These are phyloP conservation scores for Beta vulgaris DNA, from an alignment of 148 eudicot species.

Conservation along the genomic window DNA sequence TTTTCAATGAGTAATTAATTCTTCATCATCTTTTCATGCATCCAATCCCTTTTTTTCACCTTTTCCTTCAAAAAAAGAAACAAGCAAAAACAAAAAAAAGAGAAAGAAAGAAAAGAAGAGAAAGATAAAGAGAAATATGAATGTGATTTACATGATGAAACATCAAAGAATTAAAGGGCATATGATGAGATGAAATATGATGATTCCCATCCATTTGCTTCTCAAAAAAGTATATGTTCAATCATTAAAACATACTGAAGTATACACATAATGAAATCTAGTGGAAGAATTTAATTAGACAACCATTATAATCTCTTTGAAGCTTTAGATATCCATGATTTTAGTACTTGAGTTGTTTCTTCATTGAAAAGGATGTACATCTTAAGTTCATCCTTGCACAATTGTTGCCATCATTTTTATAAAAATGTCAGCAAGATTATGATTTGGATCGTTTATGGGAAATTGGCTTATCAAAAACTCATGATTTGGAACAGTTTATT, in stretches of 20 bases:
- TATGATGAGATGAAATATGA: background rate
- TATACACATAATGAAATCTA: background rate
- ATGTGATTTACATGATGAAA: slow-evolving; percentile 20
- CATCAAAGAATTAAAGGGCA: slow-evolving; percentile 16
- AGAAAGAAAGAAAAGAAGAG: background rate
- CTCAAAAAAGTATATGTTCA: slow-evolving; percentile 20
- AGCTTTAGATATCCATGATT: background rate
- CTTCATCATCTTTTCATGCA: too few species aligned
- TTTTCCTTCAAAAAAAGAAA: background rate
- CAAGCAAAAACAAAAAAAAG: background rate
- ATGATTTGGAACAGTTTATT: slow-evolving; percentile 5
- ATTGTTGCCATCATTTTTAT: slow-evolving; percentile 4
- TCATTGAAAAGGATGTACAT: background rate
- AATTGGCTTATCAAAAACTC: background rate
- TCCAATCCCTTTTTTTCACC: too few species aligned
- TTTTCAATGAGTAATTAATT: background rate
- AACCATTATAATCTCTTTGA: background rate
- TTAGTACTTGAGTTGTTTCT: slow-evolving; percentile 9
- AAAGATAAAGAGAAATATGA: background rate
- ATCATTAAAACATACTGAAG: slow-evolving; percentile 10
- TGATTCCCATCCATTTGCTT: slow-evolving; percentile 16
- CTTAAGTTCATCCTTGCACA: slow-evolving; percentile 2
- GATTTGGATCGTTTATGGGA: background rate
- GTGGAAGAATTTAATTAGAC: background rate
- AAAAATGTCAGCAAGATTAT: background rate